Evolutionary conservation across 768 basidiomycete species (phyloP), one percentile per base, ranked within the genome.

Genomic region (Termitomyces sp.): DNA sequence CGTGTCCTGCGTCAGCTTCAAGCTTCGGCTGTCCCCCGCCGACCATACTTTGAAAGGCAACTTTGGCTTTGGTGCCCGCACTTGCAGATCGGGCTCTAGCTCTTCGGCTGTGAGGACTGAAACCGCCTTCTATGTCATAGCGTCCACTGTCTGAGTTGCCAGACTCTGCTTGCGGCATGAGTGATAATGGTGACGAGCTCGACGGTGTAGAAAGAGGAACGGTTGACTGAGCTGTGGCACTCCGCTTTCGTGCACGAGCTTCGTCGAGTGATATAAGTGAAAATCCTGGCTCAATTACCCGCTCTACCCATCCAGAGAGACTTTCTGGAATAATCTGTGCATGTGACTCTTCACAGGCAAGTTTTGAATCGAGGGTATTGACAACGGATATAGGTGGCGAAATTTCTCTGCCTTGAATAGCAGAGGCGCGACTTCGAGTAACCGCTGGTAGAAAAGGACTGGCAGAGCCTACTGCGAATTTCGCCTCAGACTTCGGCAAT

Each of bases 201-300:
- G 62, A 41, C 22, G 16, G 65, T 57, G 57, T 64, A 61, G 51
- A 68, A 63, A 47, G 62, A 65, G 48, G 70, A 65, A 53, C 62
- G 61, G 51, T 65, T 63, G 29, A 68, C 56, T 47, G 70, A 20
- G 68, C 69, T 4, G 80, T 79, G n/a, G 71, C 72, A 62, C 76
- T 81, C 51, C 86, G 82, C 46, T 81, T 75, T 51, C 86, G 82
- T 66, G 85, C 88, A 63, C 89, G 83, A 3, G 90, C 90, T 72
- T 92, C 88, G 65, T 91, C 87, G 54, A 92, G 75, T 5, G 88
- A 82, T 51, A 92, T 91, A 39, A 92, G 79, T 31, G 81, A 75
- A 60, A 90, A 85, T 16, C 81, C 72, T 22, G 84, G 78, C 13
- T 80, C 71, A 8, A 70, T 58, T 55, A 63, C 62, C 60, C 76